A percentile compares a stretch with the other conserved stretches of the same genome.
Evolutionary conservation across 306 rosid genomes (phyloP).

Genomic region (Alnus rubra): DNA sequence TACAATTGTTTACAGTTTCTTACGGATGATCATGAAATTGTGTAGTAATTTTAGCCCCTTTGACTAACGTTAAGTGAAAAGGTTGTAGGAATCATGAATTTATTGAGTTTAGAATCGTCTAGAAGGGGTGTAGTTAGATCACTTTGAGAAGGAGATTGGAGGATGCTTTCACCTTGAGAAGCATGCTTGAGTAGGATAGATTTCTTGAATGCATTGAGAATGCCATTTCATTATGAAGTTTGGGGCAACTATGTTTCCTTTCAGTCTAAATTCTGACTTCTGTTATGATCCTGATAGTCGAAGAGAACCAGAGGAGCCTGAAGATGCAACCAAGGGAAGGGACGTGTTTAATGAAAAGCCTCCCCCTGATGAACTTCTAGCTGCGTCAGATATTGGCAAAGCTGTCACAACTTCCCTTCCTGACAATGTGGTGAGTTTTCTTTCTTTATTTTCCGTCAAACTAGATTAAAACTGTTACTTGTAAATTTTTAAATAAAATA

Average conservation of each 20-base stretch:
- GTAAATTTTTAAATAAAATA: conserved; percentile 7
- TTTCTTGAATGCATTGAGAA: conserved; percentile 19
- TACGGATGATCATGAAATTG: not conserved
- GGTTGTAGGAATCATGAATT: not conserved
- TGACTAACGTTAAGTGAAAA: not conserved
- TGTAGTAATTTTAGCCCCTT: not conserved
- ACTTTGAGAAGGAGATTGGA: not conserved
- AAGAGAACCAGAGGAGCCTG: conserved; percentile 99
- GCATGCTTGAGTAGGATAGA: not conserved
- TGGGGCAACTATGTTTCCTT: conserved; percentile 18
- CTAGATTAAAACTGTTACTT: conserved; percentile 6
- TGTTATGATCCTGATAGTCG: conserved; percentile 51
- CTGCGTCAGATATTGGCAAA: conserved; percentile 96
- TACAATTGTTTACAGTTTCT: not conserved
- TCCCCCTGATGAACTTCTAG: conserved; percentile 93
- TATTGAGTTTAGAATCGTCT: not conserved
- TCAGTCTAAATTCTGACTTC: conserved; percentile 27
- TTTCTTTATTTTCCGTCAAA: conserved; percentile 10
- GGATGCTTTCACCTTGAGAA: conserved; percentile 1
- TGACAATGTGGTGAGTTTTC: conserved; percentile 84
- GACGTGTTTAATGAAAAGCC: conserved; percentile 98
- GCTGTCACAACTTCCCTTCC: conserved; percentile 90
- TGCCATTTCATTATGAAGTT: conserved; percentile 21
- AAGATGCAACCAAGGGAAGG: conserved; percentile 98
- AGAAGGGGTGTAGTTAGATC: not conserved